Conservation (phyloP, 805 yeast genomes). For the Ogataea pilisensis region DNA sequence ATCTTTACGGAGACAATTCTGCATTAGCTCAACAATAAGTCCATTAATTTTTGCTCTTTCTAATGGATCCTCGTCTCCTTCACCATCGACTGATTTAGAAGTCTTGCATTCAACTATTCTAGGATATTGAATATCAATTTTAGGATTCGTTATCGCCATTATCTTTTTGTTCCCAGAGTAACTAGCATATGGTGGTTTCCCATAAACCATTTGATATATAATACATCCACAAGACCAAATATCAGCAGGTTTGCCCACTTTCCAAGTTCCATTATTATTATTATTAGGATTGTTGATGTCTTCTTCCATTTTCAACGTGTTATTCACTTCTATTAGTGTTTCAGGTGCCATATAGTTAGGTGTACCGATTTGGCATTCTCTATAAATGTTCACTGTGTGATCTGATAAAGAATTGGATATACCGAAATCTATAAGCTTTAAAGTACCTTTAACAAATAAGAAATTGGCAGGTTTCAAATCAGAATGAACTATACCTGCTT, state of each 20-base stretch:
- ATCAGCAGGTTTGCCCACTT: conserved; percentile 92
- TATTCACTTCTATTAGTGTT: conserved; percentile 63
- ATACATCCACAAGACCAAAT: conserved; percentile 99
- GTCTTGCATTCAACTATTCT: conserved; percentile 22
- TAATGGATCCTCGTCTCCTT: no score
- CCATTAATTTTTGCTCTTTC: conserved; percentile 24
- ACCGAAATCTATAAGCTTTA: conserved; percentile 93
- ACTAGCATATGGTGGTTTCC: conserved; percentile 83
- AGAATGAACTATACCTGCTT: conserved; percentile 65
- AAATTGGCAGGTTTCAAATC: conserved; percentile 61
- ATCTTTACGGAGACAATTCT: conserved; percentile 66
- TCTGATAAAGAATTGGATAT: conserved; percentile 93
- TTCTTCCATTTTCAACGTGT: conserved; percentile 26
- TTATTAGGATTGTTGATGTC: conserved; percentile 6
- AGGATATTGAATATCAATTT: conserved; percentile 65
- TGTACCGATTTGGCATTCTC: conserved; percentile 91
- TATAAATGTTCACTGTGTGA: conserved; percentile 81
- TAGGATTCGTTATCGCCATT: conserved; percentile 83
- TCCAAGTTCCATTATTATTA: conserved; percentile 43
- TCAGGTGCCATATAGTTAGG: conserved; percentile 99
- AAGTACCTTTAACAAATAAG: conserved; percentile 73
- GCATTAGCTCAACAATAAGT: conserved; percentile 60
- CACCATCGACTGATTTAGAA: no score
- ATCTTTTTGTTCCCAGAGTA: conserved; percentile 74
- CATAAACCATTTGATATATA: conserved; percentile 91